Conservation (phyloP, 192 early-diverging fungal species). For the Oehlia diaphana region DNA sequence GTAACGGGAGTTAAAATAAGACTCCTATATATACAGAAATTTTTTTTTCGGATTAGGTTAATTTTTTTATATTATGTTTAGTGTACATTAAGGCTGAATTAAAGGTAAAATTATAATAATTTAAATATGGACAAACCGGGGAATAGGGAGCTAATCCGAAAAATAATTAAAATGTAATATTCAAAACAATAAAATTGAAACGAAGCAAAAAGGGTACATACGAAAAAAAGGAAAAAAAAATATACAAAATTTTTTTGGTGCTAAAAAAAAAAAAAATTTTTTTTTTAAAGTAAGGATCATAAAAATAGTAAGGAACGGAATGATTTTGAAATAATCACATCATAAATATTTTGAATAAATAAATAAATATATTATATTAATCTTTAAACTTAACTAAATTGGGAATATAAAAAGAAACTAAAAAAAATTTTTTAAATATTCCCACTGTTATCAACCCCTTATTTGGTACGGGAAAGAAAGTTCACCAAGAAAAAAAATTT, state of each 20-base stretch:
- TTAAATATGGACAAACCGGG: neutral
- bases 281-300: too few relatives aligned
- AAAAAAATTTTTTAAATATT: neutral
- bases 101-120: neutral
- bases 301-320: too few relatives aligned
- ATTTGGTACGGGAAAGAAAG: neutral
- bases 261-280: too few relatives aligned
- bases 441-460: neutral
- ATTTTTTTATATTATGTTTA: neutral
- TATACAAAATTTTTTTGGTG: too few relatives aligned
- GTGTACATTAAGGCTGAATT: neutral
- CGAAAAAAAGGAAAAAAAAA: too few relatives aligned
- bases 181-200: neutral
- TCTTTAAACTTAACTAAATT: too few relatives aligned
- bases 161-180: neutral
- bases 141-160: conserved; percentile 10
- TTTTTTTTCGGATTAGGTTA: conserved; percentile 1
- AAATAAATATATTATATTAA: too few relatives aligned
- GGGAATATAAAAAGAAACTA: neutral
- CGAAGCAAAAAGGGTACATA: too few relatives aligned
- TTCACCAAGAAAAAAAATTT: neutral
- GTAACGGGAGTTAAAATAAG: conserved; percentile 4
- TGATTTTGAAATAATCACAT: too few relatives aligned
- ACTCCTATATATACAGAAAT: neutral
- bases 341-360: too few relatives aligned